Percentiles rank a stretch among this genome's conserved stretches.
Evolutionary conservation across 2,329 filamentous ascomycete genomes (phyloP).

Genomic region (Colletotrichum neosansevieriae): DNA sequence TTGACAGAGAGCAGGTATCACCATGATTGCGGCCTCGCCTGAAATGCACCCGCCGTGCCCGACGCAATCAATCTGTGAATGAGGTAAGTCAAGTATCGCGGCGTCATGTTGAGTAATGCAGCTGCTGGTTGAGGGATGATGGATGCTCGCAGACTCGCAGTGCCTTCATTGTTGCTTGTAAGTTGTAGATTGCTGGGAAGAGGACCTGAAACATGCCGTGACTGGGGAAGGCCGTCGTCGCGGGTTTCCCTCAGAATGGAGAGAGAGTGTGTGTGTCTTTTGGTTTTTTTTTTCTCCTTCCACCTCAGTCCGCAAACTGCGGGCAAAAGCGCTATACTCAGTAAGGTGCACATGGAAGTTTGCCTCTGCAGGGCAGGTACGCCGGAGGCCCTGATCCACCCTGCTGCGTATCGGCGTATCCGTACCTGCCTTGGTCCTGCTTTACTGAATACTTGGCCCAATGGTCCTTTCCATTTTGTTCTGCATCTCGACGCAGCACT

Average conservation of each 20-base stretch:
- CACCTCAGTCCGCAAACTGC: neutral
- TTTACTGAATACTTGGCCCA: constrained; percentile 4
- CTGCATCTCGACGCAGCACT: neutral
- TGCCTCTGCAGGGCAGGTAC: constrained; percentile 23
- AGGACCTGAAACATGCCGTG: constrained; percentile 32
- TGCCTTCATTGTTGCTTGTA: constrained; percentile 34
- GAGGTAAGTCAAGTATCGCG: constrained; percentile 4
- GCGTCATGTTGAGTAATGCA: constrained; percentile 10
- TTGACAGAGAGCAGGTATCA: neutral
- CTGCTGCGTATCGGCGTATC: constrained; percentile 2
- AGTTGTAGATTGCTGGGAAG: constrained; percentile 34
- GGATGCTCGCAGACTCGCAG: neutral
- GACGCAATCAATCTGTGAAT: neutral
- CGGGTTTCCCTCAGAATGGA: constrained; percentile 12
- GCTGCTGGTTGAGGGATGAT: constrained; percentile 14
- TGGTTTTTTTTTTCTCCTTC: too few relatives aligned
- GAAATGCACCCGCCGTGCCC: constrained; percentile 16
- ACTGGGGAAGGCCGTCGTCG: constrained; percentile 30
- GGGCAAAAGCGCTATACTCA: neutral
- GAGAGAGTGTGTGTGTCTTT: constrained; percentile 9
- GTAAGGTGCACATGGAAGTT: constrained; percentile 12
- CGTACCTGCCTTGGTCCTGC: too few relatives aligned
- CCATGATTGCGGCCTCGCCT: constrained; percentile 27
- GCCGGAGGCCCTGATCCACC: constrained; percentile 29
- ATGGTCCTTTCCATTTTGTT: constrained; percentile 14